A percentile compares a stretch with the other conserved stretches of the same genome.
Evolutionary conservation across 2,329 filamentous ascomycete genomes (phyloP).

Genomic region (Trichothecium sympodiale): DNA sequence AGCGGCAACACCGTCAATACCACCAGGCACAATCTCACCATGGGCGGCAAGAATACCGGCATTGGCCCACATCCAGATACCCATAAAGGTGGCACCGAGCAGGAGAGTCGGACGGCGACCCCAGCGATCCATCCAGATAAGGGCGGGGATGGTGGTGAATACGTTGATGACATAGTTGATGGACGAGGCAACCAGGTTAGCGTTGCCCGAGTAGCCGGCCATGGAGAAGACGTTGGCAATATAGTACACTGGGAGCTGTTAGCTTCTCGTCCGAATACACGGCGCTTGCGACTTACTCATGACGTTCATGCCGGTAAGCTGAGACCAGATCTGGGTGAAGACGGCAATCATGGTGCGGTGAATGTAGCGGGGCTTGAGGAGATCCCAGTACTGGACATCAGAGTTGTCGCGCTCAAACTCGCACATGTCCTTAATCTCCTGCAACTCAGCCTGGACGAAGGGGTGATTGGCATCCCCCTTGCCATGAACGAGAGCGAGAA

Average conservation of each 20-base stretch:
- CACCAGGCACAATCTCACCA: conserved; percentile 28
- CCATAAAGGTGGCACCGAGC: conserved; percentile 56
- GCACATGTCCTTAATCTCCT: conserved; percentile 62
- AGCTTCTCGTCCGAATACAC: background rate
- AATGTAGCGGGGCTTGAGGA: conserved; percentile 58
- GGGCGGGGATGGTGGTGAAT: conserved; percentile 63
- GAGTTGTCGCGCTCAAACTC: conserved; percentile 62
- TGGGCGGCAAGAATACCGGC: conserved; percentile 39
- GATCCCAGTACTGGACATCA: conserved; percentile 59
- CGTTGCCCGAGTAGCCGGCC: conserved; percentile 29
- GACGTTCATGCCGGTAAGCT: conserved; percentile 45
- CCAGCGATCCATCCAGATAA: conserved; percentile 65
- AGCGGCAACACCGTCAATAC: conserved; percentile 31
- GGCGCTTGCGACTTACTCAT: conserved; percentile 34
- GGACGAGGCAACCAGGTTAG: conserved; percentile 41
- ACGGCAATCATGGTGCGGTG: conserved; percentile 39
- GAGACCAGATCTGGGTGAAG: conserved; percentile 45
- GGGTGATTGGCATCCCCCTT: conserved; percentile 52
- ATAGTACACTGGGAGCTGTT: conserved; percentile 42
- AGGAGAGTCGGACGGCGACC: conserved; percentile 62
- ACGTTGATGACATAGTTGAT: conserved; percentile 67
- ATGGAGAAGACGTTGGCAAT: conserved; percentile 34
- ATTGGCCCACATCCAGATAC: conserved; percentile 44
- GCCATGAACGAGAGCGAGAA: conserved; percentile 49
- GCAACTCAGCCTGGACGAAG: conserved; percentile 56